These are phyloP conservation scores for Starmerella bombi DNA, from an alignment of 805 yeast species.

Conservation along the genomic window DNA sequence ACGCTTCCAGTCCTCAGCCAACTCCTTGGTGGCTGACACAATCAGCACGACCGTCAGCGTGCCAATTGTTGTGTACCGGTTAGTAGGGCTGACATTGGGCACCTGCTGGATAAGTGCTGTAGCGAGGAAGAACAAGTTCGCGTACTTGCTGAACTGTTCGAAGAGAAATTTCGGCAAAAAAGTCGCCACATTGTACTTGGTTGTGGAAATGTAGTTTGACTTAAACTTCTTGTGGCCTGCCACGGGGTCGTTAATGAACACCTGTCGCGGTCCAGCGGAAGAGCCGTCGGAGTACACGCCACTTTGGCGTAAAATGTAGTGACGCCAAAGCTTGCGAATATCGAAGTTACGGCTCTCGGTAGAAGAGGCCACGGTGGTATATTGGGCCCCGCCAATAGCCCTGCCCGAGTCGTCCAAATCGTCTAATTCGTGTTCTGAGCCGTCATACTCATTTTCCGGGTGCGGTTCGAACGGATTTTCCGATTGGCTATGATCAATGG, in stretches of 20 bases:
- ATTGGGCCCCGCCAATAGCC: neutral
- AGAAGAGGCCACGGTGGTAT: neutral
- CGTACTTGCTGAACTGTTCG: constrained; percentile 95
- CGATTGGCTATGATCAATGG: neutral
- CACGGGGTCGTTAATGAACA: constrained; percentile 52
- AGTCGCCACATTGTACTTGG: constrained; percentile 87
- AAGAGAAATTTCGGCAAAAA: constrained; percentile 87
- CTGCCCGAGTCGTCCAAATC: constrained; percentile 15
- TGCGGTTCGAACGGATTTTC: constrained; percentile 1
- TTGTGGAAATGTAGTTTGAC: constrained; percentile 83
- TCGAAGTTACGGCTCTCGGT: constrained; percentile 24
- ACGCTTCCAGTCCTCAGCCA: constrained; percentile 81
- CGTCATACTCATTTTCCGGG: constrained; percentile 3
- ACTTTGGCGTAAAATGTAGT: constrained; percentile 22
- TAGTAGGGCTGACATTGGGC: constrained; percentile 92
- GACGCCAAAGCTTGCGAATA: constrained; percentile 25
- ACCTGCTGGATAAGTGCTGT: constrained; percentile 94
- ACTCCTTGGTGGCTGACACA: constrained; percentile 87
- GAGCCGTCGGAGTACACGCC: neutral
- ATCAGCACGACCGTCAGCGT: constrained; percentile 71
- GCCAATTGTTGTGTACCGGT: constrained; percentile 87
- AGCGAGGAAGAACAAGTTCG: constrained; percentile 82
- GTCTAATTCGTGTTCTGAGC: constrained; percentile 16
- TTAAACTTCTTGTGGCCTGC: constrained; percentile 37
- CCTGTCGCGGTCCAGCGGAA: constrained; percentile 31